A percentile compares a stretch with the other conserved stretches of the same genome.
phyloP scores from a whole-genome alignment of 2,329 filamentous ascomycete species.

The Beauveria brongniartii region DNA sequence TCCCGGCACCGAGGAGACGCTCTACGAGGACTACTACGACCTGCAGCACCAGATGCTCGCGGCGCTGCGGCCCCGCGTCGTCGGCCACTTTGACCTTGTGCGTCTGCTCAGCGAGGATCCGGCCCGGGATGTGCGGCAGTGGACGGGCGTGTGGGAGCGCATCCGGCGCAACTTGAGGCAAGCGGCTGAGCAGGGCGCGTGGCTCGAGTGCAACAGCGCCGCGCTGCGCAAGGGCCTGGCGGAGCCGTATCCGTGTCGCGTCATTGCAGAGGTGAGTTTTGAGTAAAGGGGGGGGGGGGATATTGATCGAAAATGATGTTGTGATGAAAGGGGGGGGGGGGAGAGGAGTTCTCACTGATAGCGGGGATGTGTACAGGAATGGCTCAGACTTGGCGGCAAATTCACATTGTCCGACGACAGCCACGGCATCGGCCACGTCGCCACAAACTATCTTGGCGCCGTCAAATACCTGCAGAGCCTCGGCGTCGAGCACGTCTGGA shows the following conservation, averaged over 20 bases:
- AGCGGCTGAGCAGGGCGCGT: constrained; percentile 64
- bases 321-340: too few species aligned
- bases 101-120: constrained; percentile 68
- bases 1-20: constrained; percentile 52
- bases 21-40: constrained; percentile 84
- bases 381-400: constrained; percentile 62
- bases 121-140: constrained; percentile 48
- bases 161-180: constrained; percentile 67
- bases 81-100: constrained; percentile 93
- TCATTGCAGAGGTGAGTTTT: constrained; percentile 62
- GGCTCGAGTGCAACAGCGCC: constrained; percentile 84
- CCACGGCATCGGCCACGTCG: constrained; percentile 79
- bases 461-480: constrained; percentile 62
- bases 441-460: constrained; percentile 69
- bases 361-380: constrained; percentile 45
- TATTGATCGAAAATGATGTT: not conserved
- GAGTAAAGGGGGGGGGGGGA: too few species aligned
- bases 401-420: constrained; percentile 95
- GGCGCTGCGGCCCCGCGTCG: constrained; percentile 62
- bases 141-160: constrained; percentile 62
- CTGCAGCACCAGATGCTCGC: constrained; percentile 74
- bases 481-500: constrained; percentile 57
- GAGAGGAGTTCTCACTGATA: not conserved
- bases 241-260: constrained; percentile 78
- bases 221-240: constrained; percentile 80